Conservation (phyloP, 257 asterid genomes). For the Nicotiana undulata region DNA sequence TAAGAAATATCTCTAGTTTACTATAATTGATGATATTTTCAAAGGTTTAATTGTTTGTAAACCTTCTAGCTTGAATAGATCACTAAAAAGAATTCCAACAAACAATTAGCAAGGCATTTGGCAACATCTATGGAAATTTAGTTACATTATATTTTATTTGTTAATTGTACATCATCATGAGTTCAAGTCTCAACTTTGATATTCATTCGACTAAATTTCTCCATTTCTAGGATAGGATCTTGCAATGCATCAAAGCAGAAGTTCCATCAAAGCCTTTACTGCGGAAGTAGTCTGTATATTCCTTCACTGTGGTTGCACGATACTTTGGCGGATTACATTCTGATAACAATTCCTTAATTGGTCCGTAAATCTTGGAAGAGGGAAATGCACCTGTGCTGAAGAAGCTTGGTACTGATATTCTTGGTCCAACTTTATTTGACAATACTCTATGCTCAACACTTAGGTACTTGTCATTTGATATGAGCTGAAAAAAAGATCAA, state of each 20-base stretch:
- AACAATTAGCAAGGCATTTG: too few species aligned
- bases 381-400: conserved; percentile 36
- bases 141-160: background rate
- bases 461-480: conserved; percentile 53
- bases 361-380: conserved; percentile 35
- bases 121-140: too few species aligned
- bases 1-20: too few species aligned
- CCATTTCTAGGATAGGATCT: conserved; percentile 14
- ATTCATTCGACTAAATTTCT: background rate
- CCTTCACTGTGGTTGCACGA: conserved; percentile 45
- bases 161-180: background rate
- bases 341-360: conserved; percentile 46
- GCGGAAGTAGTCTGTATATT: conserved; percentile 20
- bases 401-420: conserved; percentile 63
- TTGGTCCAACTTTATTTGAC: conserved; percentile 44
- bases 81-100: too few species aligned
- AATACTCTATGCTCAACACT: conserved; percentile 53
- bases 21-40: too few species aligned
- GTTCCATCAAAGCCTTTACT: conserved; percentile 51
- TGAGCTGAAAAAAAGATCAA: conserved; percentile 27
- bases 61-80: too few species aligned
- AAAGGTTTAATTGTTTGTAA: too few species aligned
- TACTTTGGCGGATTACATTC: conserved; percentile 51
- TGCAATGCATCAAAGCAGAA: conserved; percentile 41
- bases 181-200: background rate